phyloP scores from a whole-genome alignment of 1,139 yeast species.

The Candida glucosophila region DNA sequence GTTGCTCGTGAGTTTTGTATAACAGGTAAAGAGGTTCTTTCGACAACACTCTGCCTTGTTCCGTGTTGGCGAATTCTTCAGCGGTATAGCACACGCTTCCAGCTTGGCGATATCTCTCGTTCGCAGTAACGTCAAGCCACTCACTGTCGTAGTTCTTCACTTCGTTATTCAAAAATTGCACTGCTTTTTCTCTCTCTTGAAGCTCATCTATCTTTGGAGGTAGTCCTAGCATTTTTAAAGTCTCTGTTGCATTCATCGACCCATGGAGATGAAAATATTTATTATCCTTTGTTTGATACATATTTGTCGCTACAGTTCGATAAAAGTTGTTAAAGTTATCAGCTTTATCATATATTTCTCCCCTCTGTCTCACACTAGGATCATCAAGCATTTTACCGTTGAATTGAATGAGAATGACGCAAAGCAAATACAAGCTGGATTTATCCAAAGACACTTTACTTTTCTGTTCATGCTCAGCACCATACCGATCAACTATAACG shows the following conservation, averaged over 20 bases:
- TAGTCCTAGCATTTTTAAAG: slow-evolving; percentile 23
- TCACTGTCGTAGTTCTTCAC: slow-evolving; percentile 11
- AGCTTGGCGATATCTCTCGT: slow-evolving; percentile 15
- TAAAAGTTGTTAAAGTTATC: too few relatives aligned
- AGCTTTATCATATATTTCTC: too few relatives aligned
- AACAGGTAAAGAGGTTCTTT: slow-evolving; percentile 8
- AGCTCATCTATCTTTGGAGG: slow-evolving; percentile 15
- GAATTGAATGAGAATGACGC: too few relatives aligned
- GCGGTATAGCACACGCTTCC: slow-evolving; percentile 19
- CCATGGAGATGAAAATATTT: slow-evolving; percentile 24
- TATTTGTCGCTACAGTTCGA: slow-evolving; percentile 22
- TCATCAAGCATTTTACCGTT: too few relatives aligned
- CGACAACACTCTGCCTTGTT: slow-evolving; percentile 17
- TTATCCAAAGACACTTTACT: too few relatives aligned
- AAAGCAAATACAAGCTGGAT: too few relatives aligned
- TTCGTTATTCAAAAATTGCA: slow-evolving; percentile 13
- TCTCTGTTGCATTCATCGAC: slow-evolving; percentile 20
- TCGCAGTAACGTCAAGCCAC: slow-evolving; percentile 12
- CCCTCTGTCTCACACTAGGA: too few relatives aligned
- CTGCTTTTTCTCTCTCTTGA: slow-evolving; percentile 15
- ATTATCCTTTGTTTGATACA: slow-evolving; percentile 21
- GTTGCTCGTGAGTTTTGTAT: slow-evolving; percentile 12
- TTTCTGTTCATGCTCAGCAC: too few relatives aligned
- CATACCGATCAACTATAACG: too few relatives aligned
- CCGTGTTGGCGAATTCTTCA: slow-evolving; percentile 16